Conservation (phyloP, 371 early-diverging fungal genomes). For the Mortierella sp. region DNA sequence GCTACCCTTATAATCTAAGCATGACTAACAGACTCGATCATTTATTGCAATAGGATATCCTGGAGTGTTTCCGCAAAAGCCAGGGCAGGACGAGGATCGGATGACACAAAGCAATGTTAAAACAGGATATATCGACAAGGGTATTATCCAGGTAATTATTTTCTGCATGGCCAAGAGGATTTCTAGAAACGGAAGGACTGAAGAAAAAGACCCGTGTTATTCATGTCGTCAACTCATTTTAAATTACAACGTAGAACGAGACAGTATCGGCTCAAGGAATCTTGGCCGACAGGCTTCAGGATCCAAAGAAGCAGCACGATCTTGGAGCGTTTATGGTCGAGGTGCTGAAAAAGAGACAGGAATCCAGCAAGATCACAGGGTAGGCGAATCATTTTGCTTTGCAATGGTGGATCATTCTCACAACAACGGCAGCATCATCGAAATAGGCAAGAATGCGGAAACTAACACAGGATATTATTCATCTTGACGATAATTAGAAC, state of each 20-base stretch:
- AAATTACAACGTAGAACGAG: slow-evolving; percentile 46
- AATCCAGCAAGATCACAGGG: slow-evolving; percentile 68
- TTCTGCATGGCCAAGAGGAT: slow-evolving; percentile 18
- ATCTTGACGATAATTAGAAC: slow-evolving; percentile 50
- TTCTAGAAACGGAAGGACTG: too few relatives aligned
- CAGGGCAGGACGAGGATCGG: slow-evolving; percentile 73
- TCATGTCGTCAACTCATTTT: slow-evolving; percentile 35
- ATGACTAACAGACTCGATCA: not conserved
- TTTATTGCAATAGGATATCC: slow-evolving; percentile 66
- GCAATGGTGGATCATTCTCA: not conserved
- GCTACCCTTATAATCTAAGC: too few relatives aligned
- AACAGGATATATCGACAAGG: slow-evolving; percentile 75
- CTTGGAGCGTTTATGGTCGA: slow-evolving; percentile 72
- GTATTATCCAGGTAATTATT: slow-evolving; percentile 60
- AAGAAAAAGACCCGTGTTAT: slow-evolving; percentile 21
- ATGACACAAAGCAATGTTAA: slow-evolving; percentile 79
- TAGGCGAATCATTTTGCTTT: slow-evolving; percentile 26
- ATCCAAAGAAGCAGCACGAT: slow-evolving; percentile 65
- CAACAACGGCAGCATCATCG: not conserved
- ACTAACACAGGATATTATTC: not conserved
- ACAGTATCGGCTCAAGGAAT: slow-evolving; percentile 58
- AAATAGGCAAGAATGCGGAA: too few relatives aligned
- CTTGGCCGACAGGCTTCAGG: slow-evolving; percentile 54
- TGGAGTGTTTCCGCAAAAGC: slow-evolving; percentile 77
- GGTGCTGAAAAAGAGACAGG: slow-evolving; percentile 68